These are phyloP conservation scores for Lactarius tabidus DNA, from an alignment of 768 basidiomycete genomes.

Conservation along the genomic window DNA sequence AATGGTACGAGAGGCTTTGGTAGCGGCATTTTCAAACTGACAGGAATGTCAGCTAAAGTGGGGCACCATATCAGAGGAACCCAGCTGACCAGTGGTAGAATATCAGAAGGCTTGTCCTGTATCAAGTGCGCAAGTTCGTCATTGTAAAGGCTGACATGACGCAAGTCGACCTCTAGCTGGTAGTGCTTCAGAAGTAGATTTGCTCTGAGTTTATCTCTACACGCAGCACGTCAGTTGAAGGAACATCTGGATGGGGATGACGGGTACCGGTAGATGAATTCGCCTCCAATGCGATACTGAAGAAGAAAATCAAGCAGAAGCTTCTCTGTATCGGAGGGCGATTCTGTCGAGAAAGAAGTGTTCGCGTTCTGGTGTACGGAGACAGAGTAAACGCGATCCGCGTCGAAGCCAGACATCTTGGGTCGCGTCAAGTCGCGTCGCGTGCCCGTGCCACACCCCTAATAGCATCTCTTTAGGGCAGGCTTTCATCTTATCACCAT, in stretches of 20 bases:
- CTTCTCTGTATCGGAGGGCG: slow-evolving; percentile 77
- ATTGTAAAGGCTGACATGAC: slow-evolving; percentile 63
- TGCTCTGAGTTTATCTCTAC: slow-evolving; percentile 82
- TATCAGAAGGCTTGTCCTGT: slow-evolving; percentile 84
- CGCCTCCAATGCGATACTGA: slow-evolving; percentile 82
- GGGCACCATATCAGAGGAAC: not conserved
- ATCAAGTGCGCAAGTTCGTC: slow-evolving; percentile 91
- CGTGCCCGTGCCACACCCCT: not conserved
- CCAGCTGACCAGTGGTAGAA: slow-evolving; percentile 72
- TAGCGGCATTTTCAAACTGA: slow-evolving; percentile 90
- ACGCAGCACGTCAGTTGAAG: slow-evolving; percentile 1
- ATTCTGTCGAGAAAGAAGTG: slow-evolving; percentile 55
- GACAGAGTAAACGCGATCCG: slow-evolving; percentile 75
- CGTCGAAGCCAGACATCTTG: slow-evolving; percentile 85
- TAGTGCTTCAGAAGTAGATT: slow-evolving; percentile 86
- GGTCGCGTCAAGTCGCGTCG: slow-evolving; percentile 16
- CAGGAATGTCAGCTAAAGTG: not conserved
- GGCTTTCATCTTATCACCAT: not conserved
- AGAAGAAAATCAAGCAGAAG: slow-evolving; percentile 81
- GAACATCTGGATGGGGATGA: not conserved
- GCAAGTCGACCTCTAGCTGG: slow-evolving; percentile 54
- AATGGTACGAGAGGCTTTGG: slow-evolving; percentile 77
- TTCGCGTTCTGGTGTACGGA: slow-evolving; percentile 65
- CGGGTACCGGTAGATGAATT: slow-evolving; percentile 84
- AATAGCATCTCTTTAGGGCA: slow-evolving; percentile 13